Conservation (phyloP, 2,329 filamentous ascomycete species). For the Penicillium sp. region DNA sequence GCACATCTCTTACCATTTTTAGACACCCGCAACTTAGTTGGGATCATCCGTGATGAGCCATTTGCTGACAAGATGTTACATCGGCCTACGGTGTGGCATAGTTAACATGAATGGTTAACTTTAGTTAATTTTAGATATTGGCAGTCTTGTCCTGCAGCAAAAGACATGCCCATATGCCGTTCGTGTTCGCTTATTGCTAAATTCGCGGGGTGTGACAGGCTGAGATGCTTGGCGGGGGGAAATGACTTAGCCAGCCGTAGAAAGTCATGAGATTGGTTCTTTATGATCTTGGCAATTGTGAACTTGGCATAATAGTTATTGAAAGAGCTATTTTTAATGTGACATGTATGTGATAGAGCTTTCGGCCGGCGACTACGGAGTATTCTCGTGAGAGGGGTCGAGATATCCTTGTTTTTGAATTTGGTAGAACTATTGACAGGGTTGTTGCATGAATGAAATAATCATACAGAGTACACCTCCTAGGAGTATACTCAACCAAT, state of each 20-base stretch:
- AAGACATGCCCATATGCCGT: neutral
- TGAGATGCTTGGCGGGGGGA: conserved; percentile 10
- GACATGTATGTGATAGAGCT: conserved; percentile 2
- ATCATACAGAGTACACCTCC: neutral
- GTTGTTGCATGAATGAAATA: neutral
- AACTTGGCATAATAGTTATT: neutral
- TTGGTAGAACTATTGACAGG: neutral
- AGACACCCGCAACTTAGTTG: neutral
- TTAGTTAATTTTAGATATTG: conserved; percentile 4
- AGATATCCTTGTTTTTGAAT: neutral
- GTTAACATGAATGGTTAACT: neutral
- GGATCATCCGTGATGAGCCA: neutral
- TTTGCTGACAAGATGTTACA: neutral
- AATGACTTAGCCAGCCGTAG: neutral
- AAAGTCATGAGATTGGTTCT: neutral
- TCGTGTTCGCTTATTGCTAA: neutral
- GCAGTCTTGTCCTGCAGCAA: neutral
- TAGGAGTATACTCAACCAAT: neutral
- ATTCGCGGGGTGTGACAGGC: neutral
- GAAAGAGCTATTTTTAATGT: conserved; percentile 7
- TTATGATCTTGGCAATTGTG: neutral
- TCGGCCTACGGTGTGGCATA: neutral
- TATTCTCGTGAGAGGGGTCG: neutral
- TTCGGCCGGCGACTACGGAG: neutral
- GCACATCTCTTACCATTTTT: conserved; percentile 8